Evolutionary conservation across 805 yeast genomes (phyloP).

Genomic region (Candida sanyiensis): DNA sequence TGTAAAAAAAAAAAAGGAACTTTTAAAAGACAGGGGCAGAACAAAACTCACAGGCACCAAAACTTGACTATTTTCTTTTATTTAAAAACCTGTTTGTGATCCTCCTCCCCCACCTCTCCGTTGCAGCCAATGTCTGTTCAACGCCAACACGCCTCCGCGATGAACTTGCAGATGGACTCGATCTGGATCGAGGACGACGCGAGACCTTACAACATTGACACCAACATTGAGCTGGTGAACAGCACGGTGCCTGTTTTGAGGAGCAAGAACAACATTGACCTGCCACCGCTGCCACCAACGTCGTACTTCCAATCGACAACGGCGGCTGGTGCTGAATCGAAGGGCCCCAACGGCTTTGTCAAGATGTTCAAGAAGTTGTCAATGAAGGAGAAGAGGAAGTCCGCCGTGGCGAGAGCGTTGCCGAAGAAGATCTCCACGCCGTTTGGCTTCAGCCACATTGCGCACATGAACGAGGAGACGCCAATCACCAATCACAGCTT

Average conservation of each 20-base stretch:
- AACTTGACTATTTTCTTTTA: no score
- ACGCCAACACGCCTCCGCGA: no score
- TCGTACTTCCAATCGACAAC: conserved; percentile 16
- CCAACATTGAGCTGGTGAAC: conserved; percentile 30
- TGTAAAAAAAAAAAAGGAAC: no score
- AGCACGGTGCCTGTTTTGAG: conserved; percentile 30
- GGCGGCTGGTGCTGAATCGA: conserved; percentile 5
- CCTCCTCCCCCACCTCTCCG: no score
- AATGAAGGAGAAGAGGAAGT: conserved; percentile 14
- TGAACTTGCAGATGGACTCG: conserved; percentile 31
- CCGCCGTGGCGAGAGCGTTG: neutral
- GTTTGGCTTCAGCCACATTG: conserved; percentile 35
- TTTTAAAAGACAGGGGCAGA: no score
- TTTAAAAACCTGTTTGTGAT: no score
- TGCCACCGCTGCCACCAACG: conserved; percentile 32
- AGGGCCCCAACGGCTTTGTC: conserved; percentile 23
- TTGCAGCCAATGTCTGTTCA: no score
- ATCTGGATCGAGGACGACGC: conserved; percentile 38
- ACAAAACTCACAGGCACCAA: no score
- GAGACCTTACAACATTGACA: conserved; percentile 20
- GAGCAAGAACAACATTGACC: conserved; percentile 30
- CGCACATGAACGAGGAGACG: conserved; percentile 31
- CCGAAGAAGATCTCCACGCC: conserved; percentile 25
- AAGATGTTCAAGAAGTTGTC: conserved; percentile 29
- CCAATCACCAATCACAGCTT: conserved; percentile 16